Conservation (phyloP, 2,329 filamentous ascomycete species). For the Aureobasidium uvarum region DNA sequence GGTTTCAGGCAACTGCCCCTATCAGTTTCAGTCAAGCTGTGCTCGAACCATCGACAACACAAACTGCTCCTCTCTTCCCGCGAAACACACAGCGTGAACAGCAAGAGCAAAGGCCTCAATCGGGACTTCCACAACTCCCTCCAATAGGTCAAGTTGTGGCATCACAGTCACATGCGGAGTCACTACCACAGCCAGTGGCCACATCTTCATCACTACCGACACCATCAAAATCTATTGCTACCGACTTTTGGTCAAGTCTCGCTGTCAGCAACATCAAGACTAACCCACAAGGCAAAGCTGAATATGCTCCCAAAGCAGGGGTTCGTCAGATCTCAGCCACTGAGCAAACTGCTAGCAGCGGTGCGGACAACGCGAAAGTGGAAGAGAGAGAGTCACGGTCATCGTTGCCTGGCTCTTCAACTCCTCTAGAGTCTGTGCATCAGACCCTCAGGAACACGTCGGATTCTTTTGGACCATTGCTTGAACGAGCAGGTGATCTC, state of each 20-base stretch:
- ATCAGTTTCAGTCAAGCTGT: slow-evolving; percentile 25
- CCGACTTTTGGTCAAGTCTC: slow-evolving; percentile 27
- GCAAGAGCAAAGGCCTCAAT: background rate
- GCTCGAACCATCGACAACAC: slow-evolving; percentile 21
- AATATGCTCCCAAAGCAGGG: slow-evolving; percentile 7
- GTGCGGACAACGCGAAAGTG: background rate
- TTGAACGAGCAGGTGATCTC: slow-evolving; percentile 5
- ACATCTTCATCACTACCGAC: slow-evolving; percentile 9
- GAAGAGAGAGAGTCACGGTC: slow-evolving; percentile 10
- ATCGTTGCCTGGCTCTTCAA: slow-evolving; percentile 5
- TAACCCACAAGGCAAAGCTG: slow-evolving; percentile 17
- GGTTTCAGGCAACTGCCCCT: background rate
- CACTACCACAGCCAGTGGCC: slow-evolving; percentile 1
- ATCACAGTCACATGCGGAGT: slow-evolving; percentile 5
- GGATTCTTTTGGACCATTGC: slow-evolving; percentile 22
- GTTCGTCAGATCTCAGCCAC: background rate
- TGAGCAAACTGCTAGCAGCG: background rate
- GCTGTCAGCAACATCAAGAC: slow-evolving; percentile 1
- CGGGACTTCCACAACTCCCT: background rate
- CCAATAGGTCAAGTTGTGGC: slow-evolving; percentile 19
- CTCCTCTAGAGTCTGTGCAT: slow-evolving; percentile 9
- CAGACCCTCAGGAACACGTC: slow-evolving; percentile 16
- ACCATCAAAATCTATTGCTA: background rate
- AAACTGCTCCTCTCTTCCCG: slow-evolving; percentile 22
- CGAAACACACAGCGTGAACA: background rate